These are phyloP conservation scores for Polyporus tsugae DNA, from an alignment of 1,284 basidiomycete species.

Conservation along the genomic window DNA sequence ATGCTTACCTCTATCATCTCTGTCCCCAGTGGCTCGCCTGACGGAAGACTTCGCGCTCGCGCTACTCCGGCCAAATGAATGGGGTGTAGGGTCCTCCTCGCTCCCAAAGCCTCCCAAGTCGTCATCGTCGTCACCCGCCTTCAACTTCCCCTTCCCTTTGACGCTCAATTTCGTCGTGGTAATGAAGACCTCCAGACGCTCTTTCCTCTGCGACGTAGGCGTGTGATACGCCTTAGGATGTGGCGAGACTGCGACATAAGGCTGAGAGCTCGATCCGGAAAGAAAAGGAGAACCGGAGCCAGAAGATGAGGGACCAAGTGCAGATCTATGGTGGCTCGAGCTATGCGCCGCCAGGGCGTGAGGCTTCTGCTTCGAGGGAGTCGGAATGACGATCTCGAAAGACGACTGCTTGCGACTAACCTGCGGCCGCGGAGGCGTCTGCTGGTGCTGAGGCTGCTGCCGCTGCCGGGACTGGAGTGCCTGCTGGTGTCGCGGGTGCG, in stretches of 20 bases:
- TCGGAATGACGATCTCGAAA: conserved; percentile 27
- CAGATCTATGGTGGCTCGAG: conserved; percentile 17
- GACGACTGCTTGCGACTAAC: conserved; percentile 9
- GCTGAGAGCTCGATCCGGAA: conserved; percentile 44
- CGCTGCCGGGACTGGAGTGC: conserved; percentile 12
- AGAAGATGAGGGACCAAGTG: conserved; percentile 10
- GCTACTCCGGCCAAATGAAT: conserved; percentile 20
- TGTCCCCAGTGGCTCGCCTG: conserved; percentile 68
- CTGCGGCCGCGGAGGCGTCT: conserved; percentile 6
- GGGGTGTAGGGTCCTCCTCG: conserved; percentile 53
- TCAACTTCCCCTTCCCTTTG: conserved; percentile 42
- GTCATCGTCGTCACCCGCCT: conserved; percentile 48
- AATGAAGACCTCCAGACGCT: conserved; percentile 30
- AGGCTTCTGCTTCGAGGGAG: conserved; percentile 24
- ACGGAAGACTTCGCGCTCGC: conserved; percentile 52
- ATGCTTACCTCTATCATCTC: conserved; percentile 76
- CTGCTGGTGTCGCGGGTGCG: conserved; percentile 2
- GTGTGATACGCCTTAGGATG: conserved; percentile 55
- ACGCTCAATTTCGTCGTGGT: conserved; percentile 27
- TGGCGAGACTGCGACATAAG: conserved; percentile 68
- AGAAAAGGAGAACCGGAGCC: neutral
- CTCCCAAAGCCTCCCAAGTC: conserved; percentile 70
- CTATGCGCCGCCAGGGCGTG: conserved; percentile 25
- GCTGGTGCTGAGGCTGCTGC: neutral
- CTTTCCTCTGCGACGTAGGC: conserved; percentile 43